phyloP scores from a whole-genome alignment of 2,329 filamentous ascomycete species.

The Colletotrichum sp. region DNA sequence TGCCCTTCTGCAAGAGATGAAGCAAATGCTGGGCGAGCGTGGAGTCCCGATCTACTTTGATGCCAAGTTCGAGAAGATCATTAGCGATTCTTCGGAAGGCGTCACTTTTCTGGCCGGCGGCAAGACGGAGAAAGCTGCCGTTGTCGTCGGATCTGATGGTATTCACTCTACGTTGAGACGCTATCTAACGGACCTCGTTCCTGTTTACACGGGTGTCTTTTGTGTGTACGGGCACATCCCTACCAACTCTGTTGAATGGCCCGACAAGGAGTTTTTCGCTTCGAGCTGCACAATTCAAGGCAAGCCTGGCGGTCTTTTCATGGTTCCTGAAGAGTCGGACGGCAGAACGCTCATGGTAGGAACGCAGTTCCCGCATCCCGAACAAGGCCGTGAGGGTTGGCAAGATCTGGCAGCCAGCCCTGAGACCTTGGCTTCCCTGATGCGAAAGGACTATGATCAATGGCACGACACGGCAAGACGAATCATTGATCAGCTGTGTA shows the following conservation, averaged over 20 bases:
- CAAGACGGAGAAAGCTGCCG: not conserved
- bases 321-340: not conserved
- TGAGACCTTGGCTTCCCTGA: not conserved
- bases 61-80: not conserved
- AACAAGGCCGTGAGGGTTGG: not conserved
- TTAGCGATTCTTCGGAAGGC: not conserved
- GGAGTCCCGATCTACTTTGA: not conserved
- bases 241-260: not conserved
- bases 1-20: not conserved
- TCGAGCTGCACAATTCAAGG: not conserved
- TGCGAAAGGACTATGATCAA: not conserved
- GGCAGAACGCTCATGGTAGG: not conserved
- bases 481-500: not conserved
- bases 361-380: not conserved
- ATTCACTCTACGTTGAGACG: not conserved
- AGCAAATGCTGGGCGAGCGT: not conserved
- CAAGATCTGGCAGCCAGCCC: not conserved
- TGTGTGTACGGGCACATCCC: not conserved
- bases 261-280: not conserved
- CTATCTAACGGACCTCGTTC: not conserved
- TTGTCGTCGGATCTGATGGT: not conserved
- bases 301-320: not conserved
- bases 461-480: not conserved
- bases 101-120: not conserved
- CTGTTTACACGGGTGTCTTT: not conserved